Evolutionary conservation across 768 basidiomycete genomes (phyloP), one percentile per base, ranked within the genome.

Genomic region (Tulasnella sp.): DNA sequence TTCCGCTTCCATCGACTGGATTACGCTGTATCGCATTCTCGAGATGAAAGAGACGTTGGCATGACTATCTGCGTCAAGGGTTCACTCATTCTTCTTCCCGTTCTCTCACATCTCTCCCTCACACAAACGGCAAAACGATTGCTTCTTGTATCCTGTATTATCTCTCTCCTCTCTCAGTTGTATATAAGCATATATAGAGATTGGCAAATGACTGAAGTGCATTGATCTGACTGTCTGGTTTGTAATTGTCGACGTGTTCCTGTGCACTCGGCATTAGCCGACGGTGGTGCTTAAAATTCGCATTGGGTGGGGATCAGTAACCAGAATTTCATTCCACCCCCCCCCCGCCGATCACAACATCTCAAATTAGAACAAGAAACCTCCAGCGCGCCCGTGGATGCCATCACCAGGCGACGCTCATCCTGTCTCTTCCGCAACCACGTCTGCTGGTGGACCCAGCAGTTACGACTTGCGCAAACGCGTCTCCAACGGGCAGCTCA

Each of bases 1-100:
- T 85, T 74, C n/a, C 5, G 57, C 23, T 13, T 13, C 20, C 23
- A 13, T 7, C n/a, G n/a, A 5, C 29, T 61, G 57, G 57, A 61
- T 23, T 61, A 3, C 40, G 40, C 11, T 40, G 40, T 40, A 40
- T 40, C 9, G 40, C 40, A 61, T 61, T 61, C 57, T 61, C 57
- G 57, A 11, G 23, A 61, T 29, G 57, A 61, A 11, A 48, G 46
- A 48, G 46, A 48, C 57, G 57, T 61, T 61, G 57, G 57, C 57
- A 61, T 61, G 57, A 23, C 57, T 61, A 23, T 61, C 57, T 61
- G 13, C 5, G 57, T 29, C 57, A 26, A 61, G n/a, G 57, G 57
- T 61, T 29, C 29, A 7, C 20, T 29, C 29, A 29, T 61, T 29
- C 57, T 61, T 61, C 57, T 61, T 55, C 40, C 0, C 51, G 29